Percentiles rank a stretch among this genome's conserved stretches.
These are phyloP conservation scores for Aspergillus neotritici DNA, from an alignment of 2,329 filamentous ascomycete genomes.

Conservation along the genomic window DNA sequence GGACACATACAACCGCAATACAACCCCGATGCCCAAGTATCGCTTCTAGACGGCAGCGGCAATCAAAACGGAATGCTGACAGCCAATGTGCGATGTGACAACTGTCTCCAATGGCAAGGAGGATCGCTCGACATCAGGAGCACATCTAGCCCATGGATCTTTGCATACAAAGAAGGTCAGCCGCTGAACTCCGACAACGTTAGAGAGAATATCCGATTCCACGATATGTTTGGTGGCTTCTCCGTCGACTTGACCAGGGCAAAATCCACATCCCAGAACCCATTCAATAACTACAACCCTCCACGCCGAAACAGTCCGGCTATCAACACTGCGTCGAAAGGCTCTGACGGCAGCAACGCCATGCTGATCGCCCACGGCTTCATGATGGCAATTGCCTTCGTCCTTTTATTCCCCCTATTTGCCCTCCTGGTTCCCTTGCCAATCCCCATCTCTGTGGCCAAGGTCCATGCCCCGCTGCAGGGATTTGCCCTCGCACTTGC, in stretches of 20 bases:
- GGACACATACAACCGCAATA: constrained; percentile 48
- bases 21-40: constrained; percentile 41
- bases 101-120: constrained; percentile 20
- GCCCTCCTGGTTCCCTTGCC: constrained; percentile 14
- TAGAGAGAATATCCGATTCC: constrained; percentile 15
- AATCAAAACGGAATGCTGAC: constrained; percentile 49
- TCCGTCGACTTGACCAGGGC: constrained; percentile 21
- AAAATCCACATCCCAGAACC: constrained; percentile 15
- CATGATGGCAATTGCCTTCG: constrained; percentile 23
- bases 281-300: constrained; percentile 17
- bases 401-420: constrained; percentile 21
- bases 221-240: constrained; percentile 20
- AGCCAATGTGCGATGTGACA: constrained; percentile 50
- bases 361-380: constrained; percentile 17
- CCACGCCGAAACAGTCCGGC: constrained; percentile 1
- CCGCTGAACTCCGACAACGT: constrained; percentile 18
- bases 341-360: background rate
- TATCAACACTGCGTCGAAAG: background rate
- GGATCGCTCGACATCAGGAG: constrained; percentile 15
- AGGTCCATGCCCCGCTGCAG: constrained; percentile 31
- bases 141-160: constrained; percentile 25
- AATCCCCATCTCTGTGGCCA: constrained; percentile 10
- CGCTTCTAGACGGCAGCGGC: constrained; percentile 56
- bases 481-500: constrained; percentile 44
- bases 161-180: constrained; percentile 21